These are phyloP conservation scores for Peronospora destructor DNA, from an alignment of 352 stramenopile genomes.

Conservation along the genomic window DNA sequence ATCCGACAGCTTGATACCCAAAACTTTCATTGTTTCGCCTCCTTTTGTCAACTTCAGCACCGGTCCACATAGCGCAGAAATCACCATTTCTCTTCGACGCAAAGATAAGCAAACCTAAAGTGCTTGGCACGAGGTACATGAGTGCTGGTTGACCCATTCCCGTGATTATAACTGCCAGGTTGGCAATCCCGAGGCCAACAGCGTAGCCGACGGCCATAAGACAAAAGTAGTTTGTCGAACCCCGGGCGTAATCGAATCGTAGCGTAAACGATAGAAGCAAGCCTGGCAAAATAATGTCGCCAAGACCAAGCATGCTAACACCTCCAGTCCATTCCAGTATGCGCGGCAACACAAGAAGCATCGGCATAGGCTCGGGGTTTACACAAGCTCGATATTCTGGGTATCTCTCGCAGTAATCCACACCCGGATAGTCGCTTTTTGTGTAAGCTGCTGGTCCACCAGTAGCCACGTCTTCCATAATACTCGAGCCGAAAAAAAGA, in stretches of 20 bases:
- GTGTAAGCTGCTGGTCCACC: slow-evolving; percentile 69
- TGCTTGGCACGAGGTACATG: slow-evolving; percentile 93
- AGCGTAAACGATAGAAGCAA: slow-evolving; percentile 90
- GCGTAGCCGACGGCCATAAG: slow-evolving; percentile 88
- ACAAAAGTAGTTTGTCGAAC: slow-evolving; percentile 75
- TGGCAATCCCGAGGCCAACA: slow-evolving; percentile 89
- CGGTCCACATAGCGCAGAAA: slow-evolving; percentile 55
- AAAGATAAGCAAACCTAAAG: slow-evolving; percentile 73
- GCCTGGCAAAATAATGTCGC: slow-evolving; percentile 94
- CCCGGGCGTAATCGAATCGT: slow-evolving; percentile 83
- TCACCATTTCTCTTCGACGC: slow-evolving; percentile 66
- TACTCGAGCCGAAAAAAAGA: slow-evolving; percentile 74
- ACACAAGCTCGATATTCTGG: slow-evolving; percentile 48
- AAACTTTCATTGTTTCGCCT: slow-evolving; percentile 15
- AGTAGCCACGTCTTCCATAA: slow-evolving; percentile 93
- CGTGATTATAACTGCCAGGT: slow-evolving; percentile 90
- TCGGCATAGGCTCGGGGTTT: slow-evolving; percentile 88
- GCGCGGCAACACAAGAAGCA: slow-evolving; percentile 91
- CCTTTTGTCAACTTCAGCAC: slow-evolving; percentile 23
- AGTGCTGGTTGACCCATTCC: slow-evolving; percentile 91
- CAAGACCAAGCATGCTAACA: slow-evolving; percentile 90
- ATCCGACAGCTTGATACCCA: slow-evolving; percentile 20
- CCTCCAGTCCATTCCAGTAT: slow-evolving; percentile 89
- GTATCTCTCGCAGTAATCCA: slow-evolving; percentile 76
- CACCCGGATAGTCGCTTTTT: slow-evolving; percentile 52